Percentiles rank a stretch among this genome's conserved stretches.
Evolutionary conservation across 371 early-diverging fungal species (phyloP).

Genomic region (Circinella umbellata): DNA sequence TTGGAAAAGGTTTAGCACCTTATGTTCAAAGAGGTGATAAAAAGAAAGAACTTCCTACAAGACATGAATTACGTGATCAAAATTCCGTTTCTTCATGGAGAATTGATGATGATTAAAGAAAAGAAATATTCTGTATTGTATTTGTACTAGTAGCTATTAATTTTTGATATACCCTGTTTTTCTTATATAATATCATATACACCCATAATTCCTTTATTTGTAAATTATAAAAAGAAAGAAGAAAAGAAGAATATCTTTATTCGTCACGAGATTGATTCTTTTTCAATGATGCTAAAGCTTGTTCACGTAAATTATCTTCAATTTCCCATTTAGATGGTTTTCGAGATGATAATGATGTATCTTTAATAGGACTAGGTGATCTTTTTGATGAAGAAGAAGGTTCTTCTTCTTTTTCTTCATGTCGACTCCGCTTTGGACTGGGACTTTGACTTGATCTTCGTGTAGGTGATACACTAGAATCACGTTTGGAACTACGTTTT

Average conservation of each 20-base stretch:
- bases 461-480: background rate
- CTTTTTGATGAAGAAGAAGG: no score
- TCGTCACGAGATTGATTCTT: slow-evolving; percentile 10
- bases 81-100: slow-evolving; percentile 32
- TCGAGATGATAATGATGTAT: background rate
- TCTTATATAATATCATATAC: background rate
- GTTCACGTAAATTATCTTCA: slow-evolving; percentile 17
- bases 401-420: no score
- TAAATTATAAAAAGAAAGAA: background rate
- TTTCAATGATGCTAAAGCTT: slow-evolving; percentile 26
- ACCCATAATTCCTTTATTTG: background rate
- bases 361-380: background rate
- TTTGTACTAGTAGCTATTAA: no score
- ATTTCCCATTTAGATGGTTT: slow-evolving; percentile 8
- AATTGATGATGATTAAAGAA: slow-evolving; percentile 46
- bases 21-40: slow-evolving; percentile 48
- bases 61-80: slow-evolving; percentile 28
- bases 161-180: background rate
- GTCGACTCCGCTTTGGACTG: slow-evolving; percentile 6
- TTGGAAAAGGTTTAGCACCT: slow-evolving; percentile 47
- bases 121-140: background rate
- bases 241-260: background rate
- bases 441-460: slow-evolving; percentile 13
- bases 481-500: no score
- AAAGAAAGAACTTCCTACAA: slow-evolving; percentile 27